Conservation (phyloP, 1,139 yeast genomes). For the Lodderomyces oxycetoniae region DNA sequence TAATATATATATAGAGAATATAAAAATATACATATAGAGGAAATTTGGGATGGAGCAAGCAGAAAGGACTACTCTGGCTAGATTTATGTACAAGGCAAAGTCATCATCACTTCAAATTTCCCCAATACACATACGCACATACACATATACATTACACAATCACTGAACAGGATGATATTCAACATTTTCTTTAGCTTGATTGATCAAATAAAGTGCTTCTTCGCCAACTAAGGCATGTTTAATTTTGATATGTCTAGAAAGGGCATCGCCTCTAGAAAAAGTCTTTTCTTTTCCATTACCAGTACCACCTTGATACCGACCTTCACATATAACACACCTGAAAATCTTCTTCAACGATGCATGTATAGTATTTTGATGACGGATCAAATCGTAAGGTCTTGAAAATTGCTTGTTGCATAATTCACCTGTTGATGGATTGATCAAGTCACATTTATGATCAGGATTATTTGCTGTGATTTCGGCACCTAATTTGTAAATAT, state of each 20-base stretch:
- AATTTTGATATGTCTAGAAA: constrained; percentile 46
- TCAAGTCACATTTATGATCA: constrained; percentile 45
- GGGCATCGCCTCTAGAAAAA: constrained; percentile 47
- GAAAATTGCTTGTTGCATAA: constrained; percentile 45
- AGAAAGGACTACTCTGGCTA: too few species aligned
- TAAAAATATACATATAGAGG: too few species aligned
- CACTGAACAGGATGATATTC: constrained; percentile 45
- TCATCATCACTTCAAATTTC: too few species aligned
- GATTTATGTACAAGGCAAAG: too few species aligned
- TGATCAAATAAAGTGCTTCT: constrained; percentile 56
- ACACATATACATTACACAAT: too few species aligned
- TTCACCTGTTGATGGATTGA: constrained; percentile 50
- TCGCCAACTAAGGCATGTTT: constrained; percentile 45
- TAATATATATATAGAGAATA: too few species aligned
- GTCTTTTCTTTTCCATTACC: constrained; percentile 58
- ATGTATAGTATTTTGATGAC: constrained; percentile 49
- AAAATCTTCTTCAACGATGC: constrained; percentile 46
- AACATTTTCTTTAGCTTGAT: constrained; percentile 71
- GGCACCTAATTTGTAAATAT: constrained; percentile 14
- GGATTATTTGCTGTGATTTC: constrained; percentile 27
- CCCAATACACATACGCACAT: too few species aligned
- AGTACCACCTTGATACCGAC: constrained; percentile 45
- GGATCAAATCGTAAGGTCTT: constrained; percentile 45
- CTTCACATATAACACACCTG: constrained; percentile 49
- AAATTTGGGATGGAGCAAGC: constrained; percentile 4